Percentiles rank a stretch among this genome's conserved stretches.
Evolutionary conservation across 2,329 filamentous ascomycete genomes (phyloP).

Genomic region (Exserohilum rostratum): DNA sequence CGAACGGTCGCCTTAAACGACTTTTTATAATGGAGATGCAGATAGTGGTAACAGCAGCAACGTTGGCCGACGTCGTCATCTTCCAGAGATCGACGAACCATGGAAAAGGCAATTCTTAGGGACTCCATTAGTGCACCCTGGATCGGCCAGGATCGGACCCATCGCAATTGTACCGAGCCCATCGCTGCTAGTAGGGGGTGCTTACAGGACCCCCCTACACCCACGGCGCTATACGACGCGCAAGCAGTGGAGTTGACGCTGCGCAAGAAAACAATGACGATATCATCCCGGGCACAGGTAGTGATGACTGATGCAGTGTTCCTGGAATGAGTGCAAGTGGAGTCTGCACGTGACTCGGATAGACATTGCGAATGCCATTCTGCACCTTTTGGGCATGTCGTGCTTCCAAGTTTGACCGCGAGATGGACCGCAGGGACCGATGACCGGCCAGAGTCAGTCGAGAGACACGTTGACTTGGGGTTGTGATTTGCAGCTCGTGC

Average conservation of each 20-base stretch:
- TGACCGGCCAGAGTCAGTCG: slow-evolving; percentile 1
- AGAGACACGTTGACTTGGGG: slow-evolving; percentile 14
- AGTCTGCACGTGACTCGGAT: slow-evolving; percentile 1
- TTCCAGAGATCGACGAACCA: slow-evolving; percentile 11
- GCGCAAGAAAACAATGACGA: slow-evolving; percentile 6
- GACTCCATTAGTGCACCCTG: slow-evolving; percentile 2
- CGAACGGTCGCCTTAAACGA: background rate
- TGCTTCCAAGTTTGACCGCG: background rate
- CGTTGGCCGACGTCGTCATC: slow-evolving; percentile 8
- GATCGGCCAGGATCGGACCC: slow-evolving; percentile 9
- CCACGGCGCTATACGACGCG: slow-evolving; percentile 11
- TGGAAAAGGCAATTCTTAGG: slow-evolving; percentile 11
- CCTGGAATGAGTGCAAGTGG: background rate
- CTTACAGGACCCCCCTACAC: slow-evolving; percentile 2
- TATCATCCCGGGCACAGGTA: slow-evolving; percentile 1
- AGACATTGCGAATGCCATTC: background rate
- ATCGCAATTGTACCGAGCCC: slow-evolving; percentile 10
- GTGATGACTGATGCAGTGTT: slow-evolving; percentile 4
- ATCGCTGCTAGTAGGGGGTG: slow-evolving; percentile 10
- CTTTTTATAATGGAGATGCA: background rate
- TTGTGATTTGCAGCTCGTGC: slow-evolving; percentile 25
- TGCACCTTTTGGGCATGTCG: background rate
- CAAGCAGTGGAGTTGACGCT: slow-evolving; percentile 7
- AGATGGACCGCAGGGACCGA: slow-evolving; percentile 11
- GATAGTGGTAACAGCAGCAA: slow-evolving; percentile 1